phyloP scores from a whole-genome alignment of 768 basidiomycete genomes.

The Suillus lakei region DNA sequence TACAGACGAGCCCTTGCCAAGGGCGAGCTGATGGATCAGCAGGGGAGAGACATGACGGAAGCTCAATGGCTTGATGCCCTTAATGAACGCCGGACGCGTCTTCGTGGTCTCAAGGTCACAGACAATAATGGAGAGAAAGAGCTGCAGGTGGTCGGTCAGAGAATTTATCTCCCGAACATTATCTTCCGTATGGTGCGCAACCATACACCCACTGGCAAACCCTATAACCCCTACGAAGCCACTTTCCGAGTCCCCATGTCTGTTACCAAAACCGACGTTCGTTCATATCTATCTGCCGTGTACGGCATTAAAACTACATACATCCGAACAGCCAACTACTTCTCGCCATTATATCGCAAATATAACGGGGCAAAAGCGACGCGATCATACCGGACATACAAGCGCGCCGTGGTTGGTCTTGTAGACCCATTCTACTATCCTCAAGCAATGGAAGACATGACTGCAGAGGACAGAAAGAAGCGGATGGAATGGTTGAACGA shows the following conservation, averaged over 20 bases:
- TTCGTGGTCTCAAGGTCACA: slow-evolving; percentile 65
- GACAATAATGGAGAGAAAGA: slow-evolving; percentile 45
- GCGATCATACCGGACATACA: slow-evolving; percentile 66
- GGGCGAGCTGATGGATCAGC: slow-evolving; percentile 47
- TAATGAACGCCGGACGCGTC: slow-evolving; percentile 61
- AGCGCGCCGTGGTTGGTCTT: slow-evolving; percentile 90
- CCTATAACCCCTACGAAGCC: slow-evolving; percentile 94
- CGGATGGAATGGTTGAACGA: slow-evolving; percentile 68
- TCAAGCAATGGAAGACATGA: slow-evolving; percentile 79
- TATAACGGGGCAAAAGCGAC: slow-evolving; percentile 32
- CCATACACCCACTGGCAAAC: slow-evolving; percentile 69
- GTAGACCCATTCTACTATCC: slow-evolving; percentile 96
- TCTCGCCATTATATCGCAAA: slow-evolving; percentile 53
- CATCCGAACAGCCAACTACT: slow-evolving; percentile 93
- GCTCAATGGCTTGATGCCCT: slow-evolving; percentile 62
- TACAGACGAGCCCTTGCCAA: slow-evolving; percentile 62
- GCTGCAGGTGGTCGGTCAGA: slow-evolving; percentile 71
- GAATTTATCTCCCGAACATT: slow-evolving; percentile 89
- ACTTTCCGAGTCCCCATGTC: slow-evolving; percentile 92
- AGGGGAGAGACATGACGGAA: slow-evolving; percentile 47
- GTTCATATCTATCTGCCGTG: slow-evolving; percentile 81
- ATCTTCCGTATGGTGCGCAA: slow-evolving; percentile 85
- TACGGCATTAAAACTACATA: slow-evolving; percentile 92
- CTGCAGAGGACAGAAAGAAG: slow-evolving; percentile 50
- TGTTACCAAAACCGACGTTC: slow-evolving; percentile 91